Conservation (phyloP, 257 asterid species). For the Misopates orontium region DNA sequence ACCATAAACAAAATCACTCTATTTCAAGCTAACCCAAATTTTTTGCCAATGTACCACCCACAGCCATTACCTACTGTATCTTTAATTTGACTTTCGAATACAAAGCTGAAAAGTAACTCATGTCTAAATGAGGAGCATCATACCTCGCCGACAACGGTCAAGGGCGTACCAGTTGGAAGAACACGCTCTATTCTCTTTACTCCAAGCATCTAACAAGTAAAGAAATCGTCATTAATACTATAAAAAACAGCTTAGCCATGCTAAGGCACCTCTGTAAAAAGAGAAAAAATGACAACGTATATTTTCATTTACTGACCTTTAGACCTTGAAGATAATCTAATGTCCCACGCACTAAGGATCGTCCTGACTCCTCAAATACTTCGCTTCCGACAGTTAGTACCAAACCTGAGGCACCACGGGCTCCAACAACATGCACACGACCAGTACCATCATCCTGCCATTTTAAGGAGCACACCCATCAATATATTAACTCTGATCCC, state of each 20-base stretch:
- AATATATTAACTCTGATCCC: conserved; percentile 21
- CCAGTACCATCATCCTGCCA: conserved; percentile 87
- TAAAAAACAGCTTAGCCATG: conserved; percentile 8
- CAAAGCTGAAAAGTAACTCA: not conserved
- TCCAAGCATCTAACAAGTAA: conserved; percentile 82
- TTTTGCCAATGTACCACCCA: not conserved
- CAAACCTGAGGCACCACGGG: conserved; percentile 95
- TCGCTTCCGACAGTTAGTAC: conserved; percentile 90
- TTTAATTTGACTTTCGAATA: not conserved
- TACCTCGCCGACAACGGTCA: conserved; percentile 99
- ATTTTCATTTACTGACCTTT: conserved; percentile 67
- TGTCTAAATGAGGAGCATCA: conserved; percentile 25
- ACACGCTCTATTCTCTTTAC: conserved; percentile 97
- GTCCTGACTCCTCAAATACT: conserved; percentile 91
- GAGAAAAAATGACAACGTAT: conserved; percentile 14
- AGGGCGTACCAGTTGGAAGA: conserved; percentile 91
- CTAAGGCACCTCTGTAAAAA: conserved; percentile 4
- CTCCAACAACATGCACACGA: conserved; percentile 90
- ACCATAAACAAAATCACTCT: too few species aligned
- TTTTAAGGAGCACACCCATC: conserved; percentile 14
- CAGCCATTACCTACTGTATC: not conserved
- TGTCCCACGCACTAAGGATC: conserved; percentile 95
- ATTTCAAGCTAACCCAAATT: not conserved
- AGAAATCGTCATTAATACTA: conserved; percentile 18
- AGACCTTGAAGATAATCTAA: conserved; percentile 97